Conservation (phyloP, 2,329 filamentous ascomycete genomes). For the Exophiala alcalophila region DNA sequence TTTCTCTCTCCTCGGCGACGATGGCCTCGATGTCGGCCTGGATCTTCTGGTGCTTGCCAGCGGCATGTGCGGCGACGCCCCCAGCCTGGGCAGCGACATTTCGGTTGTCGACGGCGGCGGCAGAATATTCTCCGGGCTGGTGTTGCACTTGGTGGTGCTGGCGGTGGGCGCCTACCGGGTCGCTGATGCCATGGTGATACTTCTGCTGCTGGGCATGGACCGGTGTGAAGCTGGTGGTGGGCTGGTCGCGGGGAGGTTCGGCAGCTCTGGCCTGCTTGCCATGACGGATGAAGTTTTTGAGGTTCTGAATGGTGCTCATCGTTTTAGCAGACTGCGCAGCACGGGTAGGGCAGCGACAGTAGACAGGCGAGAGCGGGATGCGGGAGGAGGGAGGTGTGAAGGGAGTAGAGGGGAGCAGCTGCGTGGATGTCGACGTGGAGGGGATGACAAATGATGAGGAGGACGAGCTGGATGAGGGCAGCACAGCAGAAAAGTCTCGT, state of each 20-base stretch:
- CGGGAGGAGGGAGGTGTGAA: background rate
- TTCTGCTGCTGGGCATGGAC: conserved; percentile 64
- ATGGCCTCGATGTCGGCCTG: conserved; percentile 72
- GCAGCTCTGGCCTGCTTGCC: conserved; percentile 85
- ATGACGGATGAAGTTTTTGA: conserved; percentile 98
- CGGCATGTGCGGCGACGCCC: conserved; percentile 61
- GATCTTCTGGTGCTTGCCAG: conserved; percentile 60
- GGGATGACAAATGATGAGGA: conserved; percentile 2
- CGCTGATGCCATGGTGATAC: conserved; percentile 52
- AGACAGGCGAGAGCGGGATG: conserved; percentile 1
- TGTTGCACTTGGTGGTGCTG: conserved; percentile 41
- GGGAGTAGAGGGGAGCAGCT: background rate
- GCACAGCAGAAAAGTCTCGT: too few relatives aligned
- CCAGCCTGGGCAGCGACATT: conserved; percentile 68
- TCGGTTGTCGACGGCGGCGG: conserved; percentile 56
- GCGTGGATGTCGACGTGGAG: conserved; percentile 1
- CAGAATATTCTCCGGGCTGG: conserved; percentile 59
- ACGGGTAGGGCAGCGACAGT: background rate
- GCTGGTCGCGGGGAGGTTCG: conserved; percentile 57
- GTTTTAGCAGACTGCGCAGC: conserved; percentile 16
- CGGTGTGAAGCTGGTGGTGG: conserved; percentile 61
- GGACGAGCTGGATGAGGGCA: conserved; percentile 2
- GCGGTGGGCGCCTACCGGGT: conserved; percentile 60
- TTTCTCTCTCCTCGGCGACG: conserved; percentile 87
- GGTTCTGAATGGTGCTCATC: conserved; percentile 81